Base-by-base conservation (phyloP, 495 filamentous ascomycete species). In the Apiosordaria backusii region DNA sequence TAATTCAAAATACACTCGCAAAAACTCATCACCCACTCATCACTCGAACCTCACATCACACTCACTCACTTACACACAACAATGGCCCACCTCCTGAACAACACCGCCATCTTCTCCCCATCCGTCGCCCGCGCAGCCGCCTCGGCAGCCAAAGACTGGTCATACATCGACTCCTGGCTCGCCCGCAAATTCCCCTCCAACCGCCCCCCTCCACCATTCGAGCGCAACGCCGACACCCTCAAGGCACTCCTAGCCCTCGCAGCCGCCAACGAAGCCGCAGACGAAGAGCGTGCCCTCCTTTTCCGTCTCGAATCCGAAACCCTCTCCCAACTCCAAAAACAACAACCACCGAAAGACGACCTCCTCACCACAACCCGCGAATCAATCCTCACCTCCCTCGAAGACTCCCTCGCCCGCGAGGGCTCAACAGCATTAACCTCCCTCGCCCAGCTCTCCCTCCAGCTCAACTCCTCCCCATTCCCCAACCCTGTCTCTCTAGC, bases 201-300 rank as follows among this genome's bases (percentile, higher is more conserved):
- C 64, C 65, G 74, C 7, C 45, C 71, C 13, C 77, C 82, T 7
- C 86, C 89, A 1, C 70, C 81, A 4, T 95, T 96, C 76, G 93
- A 97, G 77, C 88, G 91, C 70, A 97, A 94, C 72, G 83, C 87
- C 57, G 90, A 92, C 64, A 97, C 93, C 1, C 82, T 97, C 24
- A 88, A 86, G 61, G 88, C 86, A 4, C 80, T 97, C 4, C 83
- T 96, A 9, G 85, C 89, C 18, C 82, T 97, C 10, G 89, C 91
- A 23, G 81, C 87, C 10, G 83, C 87, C 50, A 97, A 95, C 79
- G 92, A 96, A 71, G 75, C 86, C 9, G 92, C 92, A 19, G 91
- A 97, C 68, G 92, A 96, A 66, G 88, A 92, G 69, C 81, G 84
- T 15, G 74, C 80, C 4, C 74, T 90, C 4, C 75, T 90, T 19